phyloP scores from a whole-genome alignment of 805 yeast genomes.

The Candida verbasci region DNA sequence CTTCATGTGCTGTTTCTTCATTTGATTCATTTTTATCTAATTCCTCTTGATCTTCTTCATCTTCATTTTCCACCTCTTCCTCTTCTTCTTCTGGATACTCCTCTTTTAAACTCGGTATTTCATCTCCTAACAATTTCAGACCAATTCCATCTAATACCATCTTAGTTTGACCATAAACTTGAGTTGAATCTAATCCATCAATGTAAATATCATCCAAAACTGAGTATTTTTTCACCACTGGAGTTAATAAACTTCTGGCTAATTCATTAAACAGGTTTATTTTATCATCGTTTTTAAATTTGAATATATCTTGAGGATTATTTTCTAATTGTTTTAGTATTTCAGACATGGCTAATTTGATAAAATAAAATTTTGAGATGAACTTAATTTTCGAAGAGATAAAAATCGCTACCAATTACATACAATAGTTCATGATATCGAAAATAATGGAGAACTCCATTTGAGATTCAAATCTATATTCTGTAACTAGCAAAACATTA shows the following conservation, averaged over 20 bases:
- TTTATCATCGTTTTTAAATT: constrained; percentile 12
- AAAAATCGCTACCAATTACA: constrained; percentile 4
- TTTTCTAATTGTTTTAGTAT: constrained; percentile 17
- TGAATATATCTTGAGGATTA: constrained; percentile 22
- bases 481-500: too few species aligned
- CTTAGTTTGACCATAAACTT: constrained; percentile 91
- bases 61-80: constrained; percentile 32
- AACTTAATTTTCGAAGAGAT: neutral
- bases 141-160: constrained; percentile 77
- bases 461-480: too few species aligned
- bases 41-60: constrained; percentile 23
- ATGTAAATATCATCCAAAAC: constrained; percentile 76
- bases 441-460: too few species aligned
- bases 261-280: constrained; percentile 21
- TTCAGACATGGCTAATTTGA: constrained; percentile 18
- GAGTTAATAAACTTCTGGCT: constrained; percentile 54
- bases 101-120: constrained; percentile 49
- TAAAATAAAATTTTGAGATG: constrained; percentile 5
- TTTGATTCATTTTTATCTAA: constrained; percentile 20
- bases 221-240: constrained; percentile 49
- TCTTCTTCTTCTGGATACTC: constrained; percentile 20
- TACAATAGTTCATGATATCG: too few species aligned
- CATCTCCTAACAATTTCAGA: constrained; percentile 54
- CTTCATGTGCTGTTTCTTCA: constrained; percentile 30
- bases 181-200: constrained; percentile 85